Evolutionary conservation across 371 early-diverging fungal species (phyloP).

Genomic region (Syncephalastrum monosporum): DNA sequence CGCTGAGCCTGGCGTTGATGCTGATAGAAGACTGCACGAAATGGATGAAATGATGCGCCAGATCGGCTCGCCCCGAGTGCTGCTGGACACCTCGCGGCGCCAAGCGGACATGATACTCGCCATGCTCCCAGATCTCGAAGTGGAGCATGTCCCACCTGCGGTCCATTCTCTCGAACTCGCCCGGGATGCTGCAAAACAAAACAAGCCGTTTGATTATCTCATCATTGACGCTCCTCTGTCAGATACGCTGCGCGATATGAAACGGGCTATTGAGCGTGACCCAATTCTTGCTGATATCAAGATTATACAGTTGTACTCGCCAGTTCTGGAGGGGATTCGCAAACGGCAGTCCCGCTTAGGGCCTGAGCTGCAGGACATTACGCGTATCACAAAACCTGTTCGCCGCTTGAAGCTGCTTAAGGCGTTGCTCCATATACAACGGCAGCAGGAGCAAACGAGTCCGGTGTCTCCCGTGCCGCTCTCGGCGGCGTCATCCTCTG

Average conservation of each 20-base stretch:
- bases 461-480: too few species aligned
- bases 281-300: conserved; percentile 15
- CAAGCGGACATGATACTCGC: conserved; percentile 29
- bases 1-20: conserved; percentile 20
- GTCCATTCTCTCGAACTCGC: conserved; percentile 17
- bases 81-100: conserved; percentile 24
- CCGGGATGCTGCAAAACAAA: background rate
- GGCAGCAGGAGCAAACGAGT: too few species aligned
- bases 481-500: too few species aligned
- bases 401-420: conserved; percentile 47
- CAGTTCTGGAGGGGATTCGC: conserved; percentile 32
- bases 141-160: conserved; percentile 13
- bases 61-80: conserved; percentile 34
- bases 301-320: conserved; percentile 33
- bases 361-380: conserved; percentile 16
- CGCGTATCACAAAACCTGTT: conserved; percentile 54
- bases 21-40: conserved; percentile 24
- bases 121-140: conserved; percentile 22
- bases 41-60: conserved; percentile 20
- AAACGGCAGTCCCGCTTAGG: too few species aligned
- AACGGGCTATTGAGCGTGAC: conserved; percentile 18
- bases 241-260: conserved; percentile 14
- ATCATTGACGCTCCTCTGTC: conserved; percentile 33
- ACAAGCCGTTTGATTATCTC: conserved; percentile 24
- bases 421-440: conserved; percentile 15